Evolutionary conservation across 352 stramenopile species (phyloP), one percentile per base, ranked within the genome.

Genomic region (Phytophthora idaei): DNA sequence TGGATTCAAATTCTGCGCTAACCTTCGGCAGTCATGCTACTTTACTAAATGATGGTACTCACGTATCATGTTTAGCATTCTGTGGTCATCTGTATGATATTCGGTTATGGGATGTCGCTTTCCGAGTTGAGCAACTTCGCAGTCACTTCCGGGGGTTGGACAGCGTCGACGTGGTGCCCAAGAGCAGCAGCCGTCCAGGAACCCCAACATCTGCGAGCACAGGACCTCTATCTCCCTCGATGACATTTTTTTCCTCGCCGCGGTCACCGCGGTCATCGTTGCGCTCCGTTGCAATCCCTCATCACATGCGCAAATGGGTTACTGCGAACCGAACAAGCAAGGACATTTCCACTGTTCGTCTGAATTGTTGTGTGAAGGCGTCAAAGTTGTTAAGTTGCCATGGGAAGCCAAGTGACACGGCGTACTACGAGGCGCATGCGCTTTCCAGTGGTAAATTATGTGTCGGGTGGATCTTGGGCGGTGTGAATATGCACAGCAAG

Each of bases 341-440:
- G 44, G 73, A 90, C 28, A 34, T 78, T 15, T 62, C 78, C 0
- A 77, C 70, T 51, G 71, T 91, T 31, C 69, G 83, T 2, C 32
- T 77, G 25, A 78, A 77, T 69, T 50, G 55, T 10, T 64, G 56
- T 32, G 53, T 83, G 9, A 67, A 57, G 31, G 11, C 48, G 12
- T 56, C 44, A 5, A 34, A 46, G 5, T 61, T 9, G 7, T 2
- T 10, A 10, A 36, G n/a, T 36, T 7, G 5, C 15, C 32, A 57
- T 47, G 44, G 37, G 10, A 57, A 50, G 3, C 1, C 56, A 34
- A 55, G 25, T 21, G 29, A 21, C 25, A 42, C 50, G 3, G 64
- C 82, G 4, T 92, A 88, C 51, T 92, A 78, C 44, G 83, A 92
- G 59, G 79, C 71, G 4, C 71, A 85, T 49, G 52, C 76, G 6